A percentile compares a stretch with the other conserved stretches of the same genome.
Conservation (phyloP, 768 basidiomycete genomes). For the Phaffia australis region DNA sequence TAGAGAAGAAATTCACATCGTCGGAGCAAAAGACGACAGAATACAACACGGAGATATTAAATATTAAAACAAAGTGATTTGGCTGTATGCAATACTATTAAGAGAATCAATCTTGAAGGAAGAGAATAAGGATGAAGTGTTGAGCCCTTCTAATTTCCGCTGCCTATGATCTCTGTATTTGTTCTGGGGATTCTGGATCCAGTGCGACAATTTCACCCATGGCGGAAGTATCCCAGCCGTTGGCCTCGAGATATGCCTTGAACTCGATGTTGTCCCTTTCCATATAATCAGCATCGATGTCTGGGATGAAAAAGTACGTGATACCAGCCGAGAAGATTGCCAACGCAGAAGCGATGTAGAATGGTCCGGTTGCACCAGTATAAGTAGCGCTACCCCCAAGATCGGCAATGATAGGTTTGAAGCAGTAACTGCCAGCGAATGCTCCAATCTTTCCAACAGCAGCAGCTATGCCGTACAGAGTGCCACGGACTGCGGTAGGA, state of each 20-base stretch:
- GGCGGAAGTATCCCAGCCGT: constrained; percentile 65
- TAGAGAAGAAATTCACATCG: too few species aligned
- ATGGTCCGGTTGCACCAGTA: constrained; percentile 19
- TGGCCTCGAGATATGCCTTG: constrained; percentile 63
- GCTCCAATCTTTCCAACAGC: constrained; percentile 49
- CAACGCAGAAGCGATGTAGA: constrained; percentile 44
- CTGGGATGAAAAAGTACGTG: constrained; percentile 60
- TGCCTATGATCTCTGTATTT: background rate
- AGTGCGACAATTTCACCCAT: constrained; percentile 47
- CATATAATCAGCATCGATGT: constrained; percentile 48
- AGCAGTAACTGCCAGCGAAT: constrained; percentile 38
- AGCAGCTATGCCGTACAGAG: constrained; percentile 71
- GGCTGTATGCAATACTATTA: too few species aligned
- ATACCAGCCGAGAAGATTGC: constrained; percentile 67
- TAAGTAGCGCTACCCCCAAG: constrained; percentile 18
- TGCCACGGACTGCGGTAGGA: constrained; percentile 45
- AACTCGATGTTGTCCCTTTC: constrained; percentile 46
- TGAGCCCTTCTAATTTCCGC: too few species aligned
- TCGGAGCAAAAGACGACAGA: too few species aligned
- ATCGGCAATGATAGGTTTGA: constrained; percentile 33
- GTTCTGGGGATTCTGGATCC: background rate
- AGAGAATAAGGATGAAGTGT: too few species aligned
- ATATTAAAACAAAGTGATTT: too few species aligned
- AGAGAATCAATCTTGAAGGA: too few species aligned
- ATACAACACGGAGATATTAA: too few species aligned